Evolutionary conservation across 1,139 yeast genomes (phyloP).

Genomic region (Hyphopichia burtonii): DNA sequence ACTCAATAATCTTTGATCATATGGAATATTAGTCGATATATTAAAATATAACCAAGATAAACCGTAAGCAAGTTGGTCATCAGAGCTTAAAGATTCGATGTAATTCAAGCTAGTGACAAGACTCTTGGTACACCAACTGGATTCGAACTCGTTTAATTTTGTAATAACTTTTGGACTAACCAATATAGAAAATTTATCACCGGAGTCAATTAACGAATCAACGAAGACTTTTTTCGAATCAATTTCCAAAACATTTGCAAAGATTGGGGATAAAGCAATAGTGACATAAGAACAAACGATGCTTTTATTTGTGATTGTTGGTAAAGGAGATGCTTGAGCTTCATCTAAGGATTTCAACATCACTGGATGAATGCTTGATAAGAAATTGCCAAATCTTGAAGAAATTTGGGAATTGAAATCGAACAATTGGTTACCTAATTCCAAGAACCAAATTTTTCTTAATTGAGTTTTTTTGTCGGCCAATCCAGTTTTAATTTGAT

Average conservation of each 20-base stretch:
- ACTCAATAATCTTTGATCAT: slow-evolving; percentile 31
- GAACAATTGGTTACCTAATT: slow-evolving; percentile 37
- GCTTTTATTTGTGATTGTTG: slow-evolving; percentile 47
- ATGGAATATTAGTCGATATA: slow-evolving; percentile 35
- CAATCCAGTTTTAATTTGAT: slow-evolving; percentile 55
- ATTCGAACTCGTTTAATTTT: slow-evolving; percentile 48
- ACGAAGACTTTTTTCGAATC: slow-evolving; percentile 15
- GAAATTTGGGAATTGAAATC: slow-evolving; percentile 3
- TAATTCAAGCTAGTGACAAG: slow-evolving; percentile 21
- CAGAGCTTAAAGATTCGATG: slow-evolving; percentile 8
- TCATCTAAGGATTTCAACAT: slow-evolving; percentile 40
- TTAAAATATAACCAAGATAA: slow-evolving; percentile 45
- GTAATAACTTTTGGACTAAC: slow-evolving; percentile 46
- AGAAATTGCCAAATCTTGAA: slow-evolving; percentile 5
- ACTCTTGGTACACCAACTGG: slow-evolving; percentile 52
- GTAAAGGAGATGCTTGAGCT: slow-evolving; percentile 47
- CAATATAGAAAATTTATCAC: slow-evolving; percentile 45
- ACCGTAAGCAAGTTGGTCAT: slow-evolving; percentile 17
- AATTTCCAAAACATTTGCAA: slow-evolving; percentile 7
- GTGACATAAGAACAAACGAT: slow-evolving; percentile 50
- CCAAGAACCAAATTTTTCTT: slow-evolving; percentile 66
- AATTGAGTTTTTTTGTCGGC: slow-evolving; percentile 61
- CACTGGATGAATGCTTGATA: slow-evolving; percentile 25
- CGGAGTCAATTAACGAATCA: slow-evolving; percentile 24
- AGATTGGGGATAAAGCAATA: slow-evolving; percentile 15